Percentiles rank a stretch among this genome's conserved stretches.
These are phyloP conservation scores for Cyberlindnera sargentensis DNA, from an alignment of 805 yeast species.

Conservation along the genomic window DNA sequence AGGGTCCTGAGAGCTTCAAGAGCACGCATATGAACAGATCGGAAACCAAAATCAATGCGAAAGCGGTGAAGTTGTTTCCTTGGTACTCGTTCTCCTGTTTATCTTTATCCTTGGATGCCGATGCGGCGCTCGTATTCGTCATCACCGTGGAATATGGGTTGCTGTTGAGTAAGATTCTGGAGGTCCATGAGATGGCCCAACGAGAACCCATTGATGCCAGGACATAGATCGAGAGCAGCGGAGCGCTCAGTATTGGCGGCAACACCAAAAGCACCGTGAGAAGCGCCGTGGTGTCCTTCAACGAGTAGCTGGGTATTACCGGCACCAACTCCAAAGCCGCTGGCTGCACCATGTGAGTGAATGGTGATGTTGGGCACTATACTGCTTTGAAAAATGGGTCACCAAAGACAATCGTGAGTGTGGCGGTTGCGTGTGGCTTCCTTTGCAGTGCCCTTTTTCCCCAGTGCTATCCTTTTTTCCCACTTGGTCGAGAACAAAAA, in stretches of 20 bases:
- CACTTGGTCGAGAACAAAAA: too few relatives aligned
- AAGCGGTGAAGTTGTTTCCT: constrained; percentile 7
- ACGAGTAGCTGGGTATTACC: constrained; percentile 16
- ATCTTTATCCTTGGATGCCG: background rate
- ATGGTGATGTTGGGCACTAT: background rate
- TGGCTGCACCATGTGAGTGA: background rate
- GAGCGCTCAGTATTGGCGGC: constrained; percentile 18
- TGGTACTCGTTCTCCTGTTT: constrained; percentile 3
- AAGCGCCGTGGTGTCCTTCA: constrained; percentile 21
- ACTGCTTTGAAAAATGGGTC: too few relatives aligned
- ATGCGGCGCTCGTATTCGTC: constrained; percentile 2
- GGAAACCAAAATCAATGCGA: constrained; percentile 12
- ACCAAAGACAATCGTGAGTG: too few relatives aligned
- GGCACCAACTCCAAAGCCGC: constrained; percentile 1
- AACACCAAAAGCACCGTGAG: constrained; percentile 17
- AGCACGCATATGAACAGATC: constrained; percentile 14
- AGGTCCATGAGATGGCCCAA: constrained; percentile 5
- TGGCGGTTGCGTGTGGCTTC: too few relatives aligned
- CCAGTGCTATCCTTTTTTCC: too few relatives aligned
- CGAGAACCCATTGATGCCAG: constrained; percentile 8
- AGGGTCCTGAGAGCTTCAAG: constrained; percentile 18
- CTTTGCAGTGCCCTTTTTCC: too few relatives aligned
- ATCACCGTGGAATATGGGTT: constrained; percentile 3
- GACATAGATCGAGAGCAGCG: constrained; percentile 12
- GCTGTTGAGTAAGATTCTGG: constrained; percentile 2